phyloP scores from a whole-genome alignment of 164 flowering plant genomes.

The Cinnamomum micranthum region DNA sequence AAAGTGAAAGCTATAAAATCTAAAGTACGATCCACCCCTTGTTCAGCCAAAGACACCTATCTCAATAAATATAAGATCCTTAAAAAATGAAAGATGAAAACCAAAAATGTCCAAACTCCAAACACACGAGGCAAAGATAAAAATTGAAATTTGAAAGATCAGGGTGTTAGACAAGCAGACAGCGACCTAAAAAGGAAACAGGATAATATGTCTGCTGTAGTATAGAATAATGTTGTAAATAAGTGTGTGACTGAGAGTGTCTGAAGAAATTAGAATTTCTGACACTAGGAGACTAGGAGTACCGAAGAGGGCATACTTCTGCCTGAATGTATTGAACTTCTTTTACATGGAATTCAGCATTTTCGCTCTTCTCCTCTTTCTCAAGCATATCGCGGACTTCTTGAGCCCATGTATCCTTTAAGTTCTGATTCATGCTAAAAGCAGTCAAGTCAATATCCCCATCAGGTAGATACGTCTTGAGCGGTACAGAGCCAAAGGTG shows the following conservation, averaged over 20 bases:
- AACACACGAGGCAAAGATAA: background rate
- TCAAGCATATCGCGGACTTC: constrained; percentile 78
- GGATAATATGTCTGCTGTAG: background rate
- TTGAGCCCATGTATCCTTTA: constrained; percentile 84
- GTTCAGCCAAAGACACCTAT: too few species aligned
- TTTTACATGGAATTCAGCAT: constrained; percentile 92
- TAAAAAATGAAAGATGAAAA: background rate
- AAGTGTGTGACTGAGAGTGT: background rate
- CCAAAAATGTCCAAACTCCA: background rate
- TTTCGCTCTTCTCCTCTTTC: constrained; percentile 85
- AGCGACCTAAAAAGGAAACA: background rate
- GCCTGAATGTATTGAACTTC: constrained; percentile 98
- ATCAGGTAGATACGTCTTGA: constrained; percentile 96
- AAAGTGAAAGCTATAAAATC: too few species aligned
- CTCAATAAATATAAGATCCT: background rate
- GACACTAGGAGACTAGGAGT: background rate
- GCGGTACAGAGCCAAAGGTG: constrained; percentile 94
- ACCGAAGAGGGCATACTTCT: constrained; percentile 47
- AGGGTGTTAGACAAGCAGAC: background rate
- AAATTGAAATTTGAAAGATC: background rate
- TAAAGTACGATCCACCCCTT: too few species aligned
- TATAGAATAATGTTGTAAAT: too few species aligned
- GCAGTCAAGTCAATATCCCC: constrained; percentile 94
- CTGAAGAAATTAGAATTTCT: background rate
- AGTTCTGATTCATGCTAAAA: constrained; percentile 54